Evolutionary conservation across 352 stramenopile species (phyloP).

Genomic region (Thraustochytrium sp.): DNA sequence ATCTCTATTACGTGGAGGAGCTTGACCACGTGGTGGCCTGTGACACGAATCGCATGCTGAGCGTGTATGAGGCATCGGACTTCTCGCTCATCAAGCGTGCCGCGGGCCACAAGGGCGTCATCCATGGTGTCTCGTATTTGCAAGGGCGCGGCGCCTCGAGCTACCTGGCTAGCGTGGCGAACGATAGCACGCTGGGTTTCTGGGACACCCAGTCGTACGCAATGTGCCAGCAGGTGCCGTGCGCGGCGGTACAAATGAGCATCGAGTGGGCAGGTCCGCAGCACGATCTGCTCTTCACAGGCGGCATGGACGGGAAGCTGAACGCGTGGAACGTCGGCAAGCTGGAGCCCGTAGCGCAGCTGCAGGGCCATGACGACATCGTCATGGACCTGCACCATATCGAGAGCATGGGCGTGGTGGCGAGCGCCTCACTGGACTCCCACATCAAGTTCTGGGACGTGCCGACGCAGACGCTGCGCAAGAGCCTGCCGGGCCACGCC

Average conservation of each 20-base stretch:
- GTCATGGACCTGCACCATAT: slow-evolving; percentile 71
- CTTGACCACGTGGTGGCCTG: slow-evolving; percentile 74
- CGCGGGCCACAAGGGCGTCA: slow-evolving; percentile 14
- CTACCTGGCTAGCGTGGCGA: slow-evolving; percentile 11
- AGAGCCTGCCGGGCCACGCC: slow-evolving; percentile 69
- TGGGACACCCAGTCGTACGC: slow-evolving; percentile 39
- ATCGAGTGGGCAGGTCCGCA: slow-evolving; percentile 69
- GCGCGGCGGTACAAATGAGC: slow-evolving; percentile 69
- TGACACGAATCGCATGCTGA: slow-evolving; percentile 69
- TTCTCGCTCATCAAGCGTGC: slow-evolving; percentile 68
- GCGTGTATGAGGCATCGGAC: slow-evolving; percentile 70
- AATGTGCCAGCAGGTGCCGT: slow-evolving; percentile 55
- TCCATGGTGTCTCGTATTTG: slow-evolving; percentile 1
- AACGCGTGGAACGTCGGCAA: slow-evolving; percentile 72
- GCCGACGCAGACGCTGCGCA: slow-evolving; percentile 68
- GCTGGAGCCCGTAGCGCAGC: slow-evolving; percentile 53
- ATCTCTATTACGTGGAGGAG: slow-evolving; percentile 70
- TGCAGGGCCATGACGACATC: slow-evolving; percentile 72
- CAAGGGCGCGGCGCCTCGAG: slow-evolving; percentile 16
- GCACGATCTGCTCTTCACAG: slow-evolving; percentile 64
- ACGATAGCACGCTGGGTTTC: slow-evolving; percentile 31
- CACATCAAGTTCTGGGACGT: slow-evolving; percentile 78
- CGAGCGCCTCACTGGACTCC: slow-evolving; percentile 73
- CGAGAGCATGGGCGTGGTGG: slow-evolving; percentile 67
- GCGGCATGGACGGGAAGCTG: slow-evolving; percentile 65